Base-by-base conservation (phyloP, 2,329 filamentous ascomycete species). In the Fusarium sp. region DNA sequence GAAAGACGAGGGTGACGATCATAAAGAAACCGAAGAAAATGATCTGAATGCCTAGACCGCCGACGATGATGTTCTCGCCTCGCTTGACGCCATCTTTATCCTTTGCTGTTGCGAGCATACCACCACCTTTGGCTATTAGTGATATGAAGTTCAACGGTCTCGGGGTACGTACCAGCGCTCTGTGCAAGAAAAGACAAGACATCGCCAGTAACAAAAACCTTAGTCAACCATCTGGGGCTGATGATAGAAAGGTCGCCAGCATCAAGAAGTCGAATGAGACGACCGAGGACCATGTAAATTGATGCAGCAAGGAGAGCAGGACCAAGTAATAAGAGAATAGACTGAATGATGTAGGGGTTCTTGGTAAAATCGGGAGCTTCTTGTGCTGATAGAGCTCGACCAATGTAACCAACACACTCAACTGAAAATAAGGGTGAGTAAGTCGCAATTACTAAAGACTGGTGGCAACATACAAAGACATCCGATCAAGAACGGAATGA, bases 21-120 rank as follows among this genome's bases (percentile, higher is more conserved):
- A 88, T 79, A 72, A 90, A 90, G 58, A 88, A 79, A 2, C 81
- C 81, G 57, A 90, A 89, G 64, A 86, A 84, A 20, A 87, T 45
- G 20, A 90, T 82, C 73, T 90, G 88, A 8, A 89, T 78, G 15
- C 85, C 77, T 2, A 90, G 78, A 3, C 88, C 88, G 6, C 74
- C 84, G 11, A 89, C 77, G 8, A 89, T 84, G 46, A 89, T 78
- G 15, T 84, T 81, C 60, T 86, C 79, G 27, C 85, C 85, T 5
- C 72, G 73, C 61, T 77, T 75, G n/a, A 78, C 73, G 13, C 37
- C 53, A 11, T 62, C 55, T 26, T 82, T 74, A 42, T 67, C 53
- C 40, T 76, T 77, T 14, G 76, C 73, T 13, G 49, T 67, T 6
- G 75, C 74, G 11, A 78, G 64, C 69, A 78, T 67, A 15, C 67